phyloP scores from a whole-genome alignment of 495 filamentous ascomycete genomes.

The Xylaria telfairii region DNA sequence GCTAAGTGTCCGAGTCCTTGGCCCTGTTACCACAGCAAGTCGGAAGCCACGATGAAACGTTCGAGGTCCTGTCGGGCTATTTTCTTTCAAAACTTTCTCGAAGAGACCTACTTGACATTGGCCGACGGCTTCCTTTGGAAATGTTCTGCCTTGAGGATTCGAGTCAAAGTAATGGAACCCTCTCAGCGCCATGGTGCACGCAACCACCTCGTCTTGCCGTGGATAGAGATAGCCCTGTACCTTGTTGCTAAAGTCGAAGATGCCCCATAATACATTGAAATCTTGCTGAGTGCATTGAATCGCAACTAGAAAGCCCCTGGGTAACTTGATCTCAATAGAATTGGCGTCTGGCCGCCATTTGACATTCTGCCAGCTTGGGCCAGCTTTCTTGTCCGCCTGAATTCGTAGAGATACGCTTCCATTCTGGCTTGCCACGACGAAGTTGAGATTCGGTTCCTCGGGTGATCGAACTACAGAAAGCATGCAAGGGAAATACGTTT shows the following conservation, averaged over 20 bases:
- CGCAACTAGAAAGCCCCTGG: slow-evolving; percentile 70
- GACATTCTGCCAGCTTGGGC: slow-evolving; percentile 79
- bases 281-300: slow-evolving; percentile 74
- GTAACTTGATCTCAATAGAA: slow-evolving; percentile 67
- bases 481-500: slow-evolving; percentile 71
- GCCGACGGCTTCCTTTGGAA: slow-evolving; percentile 74
- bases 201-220: slow-evolving; percentile 66
- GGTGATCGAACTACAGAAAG: slow-evolving; percentile 75
- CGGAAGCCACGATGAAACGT: slow-evolving; percentile 77
- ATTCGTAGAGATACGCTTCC: slow-evolving; percentile 76
- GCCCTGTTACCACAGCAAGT: slow-evolving; percentile 73
- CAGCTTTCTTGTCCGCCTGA: slow-evolving; percentile 67
- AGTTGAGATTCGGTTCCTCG: slow-evolving; percentile 67
- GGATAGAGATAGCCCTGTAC: slow-evolving; percentile 72
- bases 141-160: slow-evolving; percentile 64
- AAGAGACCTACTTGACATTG: slow-evolving; percentile 75
- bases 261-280: slow-evolving; percentile 76
- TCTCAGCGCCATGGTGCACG: slow-evolving; percentile 68
- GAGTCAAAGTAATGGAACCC: slow-evolving; percentile 79
- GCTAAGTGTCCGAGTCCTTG: slow-evolving; percentile 75
- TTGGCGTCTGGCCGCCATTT: slow-evolving; percentile 71
- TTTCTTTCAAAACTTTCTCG: slow-evolving; percentile 66
- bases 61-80: slow-evolving; percentile 70
- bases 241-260: slow-evolving; percentile 79
- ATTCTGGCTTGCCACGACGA: slow-evolving; percentile 76